Evolutionary conservation across 1,284 basidiomycete genomes (phyloP).

Genomic region (Mycosarcoma mackinlayi): DNA sequence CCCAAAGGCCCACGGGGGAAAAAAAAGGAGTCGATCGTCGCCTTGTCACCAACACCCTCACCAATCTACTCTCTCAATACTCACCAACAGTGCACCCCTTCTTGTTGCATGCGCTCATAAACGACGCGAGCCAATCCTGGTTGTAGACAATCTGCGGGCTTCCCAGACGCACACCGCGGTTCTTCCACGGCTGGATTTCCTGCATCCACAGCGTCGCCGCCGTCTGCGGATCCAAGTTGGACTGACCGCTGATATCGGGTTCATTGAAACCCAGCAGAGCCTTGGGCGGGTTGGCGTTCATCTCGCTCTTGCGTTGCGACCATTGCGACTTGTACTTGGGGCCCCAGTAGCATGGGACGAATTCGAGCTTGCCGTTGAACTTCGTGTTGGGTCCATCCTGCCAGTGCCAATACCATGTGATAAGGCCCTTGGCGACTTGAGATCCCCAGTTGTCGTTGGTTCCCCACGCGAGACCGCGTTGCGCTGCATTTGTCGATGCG

Average conservation of each 20-base stretch:
- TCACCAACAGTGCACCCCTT: constrained; percentile 55
- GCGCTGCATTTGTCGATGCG: constrained; percentile 16
- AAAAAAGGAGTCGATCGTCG: neutral
- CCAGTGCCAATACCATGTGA: constrained; percentile 67
- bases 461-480: constrained; percentile 61
- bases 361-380: constrained; percentile 52
- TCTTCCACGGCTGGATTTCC: constrained; percentile 60
- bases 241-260: constrained; percentile 60
- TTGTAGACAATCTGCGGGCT: constrained; percentile 64
- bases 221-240: constrained; percentile 44
- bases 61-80: constrained; percentile 24
- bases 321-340: constrained; percentile 52
- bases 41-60: constrained; percentile 11
- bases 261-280: constrained; percentile 62
- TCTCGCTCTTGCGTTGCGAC: constrained; percentile 54
- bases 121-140: constrained; percentile 54
- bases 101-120: constrained; percentile 53
- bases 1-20: no score
- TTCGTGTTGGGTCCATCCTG: constrained; percentile 47
- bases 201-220: constrained; percentile 55
- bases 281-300: constrained; percentile 43
- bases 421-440: constrained; percentile 49
- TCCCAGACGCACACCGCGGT: constrained; percentile 55
- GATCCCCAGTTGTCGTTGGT: constrained; percentile 56
- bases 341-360: constrained; percentile 65